Base-by-base conservation (phyloP, 805 yeast genomes). In the Hyphopichia homilentoma region DNA sequence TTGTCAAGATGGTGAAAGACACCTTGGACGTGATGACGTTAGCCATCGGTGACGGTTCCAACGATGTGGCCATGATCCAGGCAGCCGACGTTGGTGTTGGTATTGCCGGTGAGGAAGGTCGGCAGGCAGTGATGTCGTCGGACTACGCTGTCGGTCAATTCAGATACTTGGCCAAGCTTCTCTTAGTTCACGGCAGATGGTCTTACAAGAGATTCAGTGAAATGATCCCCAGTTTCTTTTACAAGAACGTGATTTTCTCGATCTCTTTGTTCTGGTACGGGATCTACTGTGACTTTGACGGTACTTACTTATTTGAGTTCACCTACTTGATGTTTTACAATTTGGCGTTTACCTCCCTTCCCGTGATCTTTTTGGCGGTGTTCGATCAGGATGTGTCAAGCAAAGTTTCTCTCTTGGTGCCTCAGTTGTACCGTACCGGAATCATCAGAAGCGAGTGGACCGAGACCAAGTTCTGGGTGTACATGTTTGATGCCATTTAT, bases 21-120 rank as follows among this genome's bases (percentile, higher is more conserved):
- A 71, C 78, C 12, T 63, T 84, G 29, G 79, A 77, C 41, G 95
- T 84, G 18, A 84, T 84, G 89, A 84, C 94, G 1, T 60, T 84
- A 36, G 90, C 93, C 6, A 83, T 84, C 52, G 95, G 95, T 45
- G 95, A 84, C 59, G 95, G 95, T 34, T 79, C 93, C 14, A 84
- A 84, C 53, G 95, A 84, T 61, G 95, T 84, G 41, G 89, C 94
- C 8, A 84, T 84, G 95, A 84, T 84, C 44, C 95, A 84, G 57
- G 79, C 88, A 18, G 93, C 94, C 1, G 81, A 84, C 59, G 81
- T 84, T 28, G 95, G 95, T 49, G 84, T 84, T 35, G 95, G 95
- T 62, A 84, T 84, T 52, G 89, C 89, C 3, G 95, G 95, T 61
- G 93, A 84, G 64, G 95, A 84, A 65, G 95, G 95, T 51, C 67